Evolutionary conservation across 495 filamentous ascomycete genomes (phyloP), one percentile per base, ranked within the genome.

Genomic region (Rhypophila decipiens): DNA sequence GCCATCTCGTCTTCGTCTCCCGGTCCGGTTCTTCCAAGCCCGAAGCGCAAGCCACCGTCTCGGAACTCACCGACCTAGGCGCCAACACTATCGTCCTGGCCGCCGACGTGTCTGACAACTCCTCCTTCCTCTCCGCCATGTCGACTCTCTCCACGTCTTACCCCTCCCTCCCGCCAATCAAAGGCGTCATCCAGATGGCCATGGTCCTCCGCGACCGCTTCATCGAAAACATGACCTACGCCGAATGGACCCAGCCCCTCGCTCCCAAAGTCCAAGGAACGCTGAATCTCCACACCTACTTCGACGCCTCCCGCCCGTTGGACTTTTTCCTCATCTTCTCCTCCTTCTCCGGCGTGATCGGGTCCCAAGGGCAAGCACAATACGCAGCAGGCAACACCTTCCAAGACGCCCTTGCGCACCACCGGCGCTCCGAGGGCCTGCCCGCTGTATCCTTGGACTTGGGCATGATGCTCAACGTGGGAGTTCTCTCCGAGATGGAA

Each of bases 301-400:
- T 52, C 5, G 9, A 11, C 18, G 21, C 20, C 5, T 47, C 52
- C 34, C 64, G 21, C 5, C 47, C 52, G 21, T 64, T 84, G 1
- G 79, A 83, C 53, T 85, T 86, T 65, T 83, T 86, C 55, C 58
- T 84, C 37, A 61, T 70, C 12, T 63, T 82, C 9, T 78, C 76
- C n/a, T 85, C 82, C 1, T 50, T 75, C 0, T 60, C 72, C 7
- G 77, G 71, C 3, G 55, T 76, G 2, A 54, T 78, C n/a, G 80
- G 80, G 10, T 70, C 58, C 5, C 4, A 19, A 0, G 15, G 68
- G 0, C 80, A 84, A 52, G 66, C 74, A 18, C 77, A 78, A 27
- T 85, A 85, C 48, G 66, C 75, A 1, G 77, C 73, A 1, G 77
- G 73, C n/a, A 79, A 78, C 58, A 69, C 76, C 1, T 83, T 73